These are phyloP conservation scores for Butyriboletus loyo DNA, from an alignment of 768 basidiomycete genomes.

Conservation along the genomic window DNA sequence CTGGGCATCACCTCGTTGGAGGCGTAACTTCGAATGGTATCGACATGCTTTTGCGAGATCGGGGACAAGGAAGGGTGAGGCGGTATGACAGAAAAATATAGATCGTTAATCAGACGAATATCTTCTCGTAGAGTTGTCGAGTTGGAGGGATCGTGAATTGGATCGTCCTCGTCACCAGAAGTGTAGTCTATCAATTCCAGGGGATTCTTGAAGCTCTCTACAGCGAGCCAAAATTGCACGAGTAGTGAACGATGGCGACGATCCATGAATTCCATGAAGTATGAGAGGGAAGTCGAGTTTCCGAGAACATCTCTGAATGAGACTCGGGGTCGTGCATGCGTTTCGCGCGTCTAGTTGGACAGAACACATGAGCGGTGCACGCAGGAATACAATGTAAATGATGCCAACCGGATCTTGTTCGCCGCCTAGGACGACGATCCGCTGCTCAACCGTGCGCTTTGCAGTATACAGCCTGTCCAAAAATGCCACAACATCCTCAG, in stretches of 20 bases:
- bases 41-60: slow-evolving; percentile 69
- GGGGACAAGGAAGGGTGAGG: slow-evolving; percentile 57
- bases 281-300: slow-evolving; percentile 87
- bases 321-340: slow-evolving; percentile 45
- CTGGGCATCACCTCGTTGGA: slow-evolving; percentile 45
- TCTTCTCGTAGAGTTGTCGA: slow-evolving; percentile 77
- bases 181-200: slow-evolving; percentile 73
- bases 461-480: slow-evolving; percentile 87
- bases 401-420: slow-evolving; percentile 56
- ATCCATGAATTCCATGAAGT: slow-evolving; percentile 99
- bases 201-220: slow-evolving; percentile 97
- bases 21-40: slow-evolving; percentile 67
- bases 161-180: slow-evolving; percentile 59
- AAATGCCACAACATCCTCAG: slow-evolving; percentile 83
- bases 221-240: slow-evolving; percentile 96
- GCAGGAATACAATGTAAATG: not conserved
- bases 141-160: slow-evolving; percentile 53
- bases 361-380: not conserved
- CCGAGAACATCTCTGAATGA: slow-evolving; percentile 76
- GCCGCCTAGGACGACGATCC: slow-evolving; percentile 78
- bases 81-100: slow-evolving; percentile 71
- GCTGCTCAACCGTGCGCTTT: slow-evolving; percentile 80
- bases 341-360: slow-evolving; percentile 41
- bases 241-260: slow-evolving; percentile 77
- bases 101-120: slow-evolving; percentile 82